Evolutionary conservation across 352 stramenopile species (phyloP), one percentile per base, ranked within the genome.

Genomic region (Pythium chondricola): DNA sequence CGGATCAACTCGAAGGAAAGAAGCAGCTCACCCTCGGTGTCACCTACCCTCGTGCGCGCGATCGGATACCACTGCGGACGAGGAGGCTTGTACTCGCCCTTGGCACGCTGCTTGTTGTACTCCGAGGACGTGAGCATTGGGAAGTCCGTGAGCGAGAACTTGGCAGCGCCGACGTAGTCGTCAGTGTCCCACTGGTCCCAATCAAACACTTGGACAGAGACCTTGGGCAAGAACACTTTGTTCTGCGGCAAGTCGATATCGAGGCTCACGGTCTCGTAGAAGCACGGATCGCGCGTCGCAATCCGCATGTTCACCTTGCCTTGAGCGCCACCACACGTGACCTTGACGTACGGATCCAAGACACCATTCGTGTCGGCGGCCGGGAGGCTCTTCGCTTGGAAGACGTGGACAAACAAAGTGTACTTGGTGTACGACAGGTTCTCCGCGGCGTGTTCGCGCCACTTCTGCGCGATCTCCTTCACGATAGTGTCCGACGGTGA

Each of bases 261-360:
- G 10, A 96, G 56, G 6, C 68, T 56, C 10, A 93, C 61, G 1
- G 82, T 94, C 52, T 95, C 79, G 50, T 95, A 96, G 41, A 73
- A 96, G 32, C 71, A 77, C 20, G 87, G 87, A 32, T 93, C 81
- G 20, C 75, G 68, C 2, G 85, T 95, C 41, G 64, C 71, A 47
- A 73, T 70, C 2, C 71, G 66, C 22, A 63, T 84, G 37, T 63
- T 75, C 16, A 85, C 74, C 40, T 88, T 71, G 6, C 67, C 58
- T 33, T 88, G 71, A 16, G 74, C 61, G n/a, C 84, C 82, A 14
- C 72, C 79, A 35, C 84, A 95, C n/a, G 64, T 71, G n/a, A 91
- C 65, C 43, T 90, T 89, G 17, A 95, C 71, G 58, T 92, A 95
- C 3, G 84, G 80, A 29, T 95, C 81, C 16, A 93, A 44, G 0